phyloP scores from a whole-genome alignment of 805 yeast genomes.

The Lipomyces japonicus region DNA sequence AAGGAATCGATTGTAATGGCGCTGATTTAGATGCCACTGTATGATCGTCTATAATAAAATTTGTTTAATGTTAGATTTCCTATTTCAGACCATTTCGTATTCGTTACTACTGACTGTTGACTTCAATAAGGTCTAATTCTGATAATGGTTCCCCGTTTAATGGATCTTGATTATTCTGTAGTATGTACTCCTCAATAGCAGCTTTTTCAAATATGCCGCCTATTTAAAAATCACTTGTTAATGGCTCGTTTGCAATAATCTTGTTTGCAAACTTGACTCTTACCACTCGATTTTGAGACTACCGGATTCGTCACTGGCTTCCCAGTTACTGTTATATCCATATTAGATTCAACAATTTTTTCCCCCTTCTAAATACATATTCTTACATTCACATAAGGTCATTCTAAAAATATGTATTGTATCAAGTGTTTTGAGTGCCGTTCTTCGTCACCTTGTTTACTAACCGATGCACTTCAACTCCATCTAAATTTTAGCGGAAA shows the following conservation, averaged over 20 bases:
- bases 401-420: too few species aligned
- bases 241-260: not conserved
- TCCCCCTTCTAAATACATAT: not conserved
- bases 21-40: constrained; percentile 44
- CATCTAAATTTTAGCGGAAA: too few species aligned
- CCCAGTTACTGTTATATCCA: constrained; percentile 53
- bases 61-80: not conserved
- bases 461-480: too few species aligned
- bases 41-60: constrained; percentile 27
- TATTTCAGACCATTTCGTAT: not conserved
- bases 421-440: too few species aligned
- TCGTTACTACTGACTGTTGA: constrained; percentile 33
- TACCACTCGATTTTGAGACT: constrained; percentile 47
- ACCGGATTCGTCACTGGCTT: constrained; percentile 68
- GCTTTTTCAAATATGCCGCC: constrained; percentile 65
- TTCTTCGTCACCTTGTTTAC: too few species aligned
- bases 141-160: constrained; percentile 59
- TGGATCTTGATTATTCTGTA: constrained; percentile 71
- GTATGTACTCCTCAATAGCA: constrained; percentile 58
- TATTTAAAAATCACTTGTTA: constrained; percentile 44
- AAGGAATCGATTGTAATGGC: constrained; percentile 66
- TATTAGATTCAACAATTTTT: constrained; percentile 1
- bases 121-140: constrained; percentile 53
- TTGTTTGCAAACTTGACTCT: not conserved
- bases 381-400: constrained; percentile 11